Conservation (phyloP, 495 filamentous ascomycete species). For the Stereocaulon alpinum region DNA sequence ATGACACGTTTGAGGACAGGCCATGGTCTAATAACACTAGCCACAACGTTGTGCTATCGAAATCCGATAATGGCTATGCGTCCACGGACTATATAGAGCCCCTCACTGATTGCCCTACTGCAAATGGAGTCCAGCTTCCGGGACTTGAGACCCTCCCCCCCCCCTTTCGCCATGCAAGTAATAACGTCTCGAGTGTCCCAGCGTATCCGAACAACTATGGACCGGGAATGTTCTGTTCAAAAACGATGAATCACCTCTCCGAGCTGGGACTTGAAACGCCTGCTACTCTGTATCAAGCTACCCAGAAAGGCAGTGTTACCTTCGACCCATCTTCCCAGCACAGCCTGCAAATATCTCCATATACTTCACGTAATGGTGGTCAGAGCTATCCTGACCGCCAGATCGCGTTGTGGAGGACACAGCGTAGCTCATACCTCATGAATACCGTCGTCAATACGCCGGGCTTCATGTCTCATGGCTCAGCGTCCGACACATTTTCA, state of each 20-base stretch:
- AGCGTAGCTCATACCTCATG: constrained; percentile 5
- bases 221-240: neutral
- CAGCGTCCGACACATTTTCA: neutral
- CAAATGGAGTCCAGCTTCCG: neutral
- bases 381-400: constrained; percentile 11
- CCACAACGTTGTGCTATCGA: neutral
- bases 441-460: neutral
- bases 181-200: neutral
- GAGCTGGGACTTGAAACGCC: neutral
- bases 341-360: constrained; percentile 4
- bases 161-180: neutral
- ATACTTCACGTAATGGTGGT: neutral
- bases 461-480: neutral
- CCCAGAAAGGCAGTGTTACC: neutral
- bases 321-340: constrained; percentile 1
- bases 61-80: neutral
- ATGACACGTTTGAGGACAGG: neutral
- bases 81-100: neutral
- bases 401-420: constrained; percentile 1
- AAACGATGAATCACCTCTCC: neutral
- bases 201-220: neutral
- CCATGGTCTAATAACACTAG: neutral
- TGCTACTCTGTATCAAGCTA: neutral
- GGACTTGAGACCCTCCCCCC: neutral
- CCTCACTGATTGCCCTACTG: neutral